These are phyloP conservation scores for Tolypocladium nubicola DNA, from an alignment of 2,329 filamentous ascomycete genomes.

Conservation along the genomic window DNA sequence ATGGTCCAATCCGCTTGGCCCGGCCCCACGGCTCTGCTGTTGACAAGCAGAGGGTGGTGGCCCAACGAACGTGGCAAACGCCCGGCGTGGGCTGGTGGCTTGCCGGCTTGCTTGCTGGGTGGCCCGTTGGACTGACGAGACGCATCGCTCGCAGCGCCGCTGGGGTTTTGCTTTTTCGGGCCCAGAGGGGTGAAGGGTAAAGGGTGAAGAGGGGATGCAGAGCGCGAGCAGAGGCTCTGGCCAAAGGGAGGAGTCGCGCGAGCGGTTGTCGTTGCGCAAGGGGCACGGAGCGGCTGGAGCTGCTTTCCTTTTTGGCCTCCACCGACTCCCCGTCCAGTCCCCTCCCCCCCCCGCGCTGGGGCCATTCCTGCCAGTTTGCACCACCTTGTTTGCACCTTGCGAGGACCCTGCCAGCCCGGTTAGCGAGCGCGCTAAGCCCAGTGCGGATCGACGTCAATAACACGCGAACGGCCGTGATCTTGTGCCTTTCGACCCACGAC, in stretches of 20 bases:
- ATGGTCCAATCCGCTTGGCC: background rate
- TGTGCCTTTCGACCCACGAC: background rate
- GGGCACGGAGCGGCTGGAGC: slow-evolving; percentile 3
- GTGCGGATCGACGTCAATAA: background rate
- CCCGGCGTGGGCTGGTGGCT: background rate
- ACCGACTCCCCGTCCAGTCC: background rate
- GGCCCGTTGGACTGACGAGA: background rate
- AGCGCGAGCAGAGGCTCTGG: background rate
- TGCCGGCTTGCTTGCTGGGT: background rate
- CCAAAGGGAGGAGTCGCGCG: background rate
- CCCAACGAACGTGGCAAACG: background rate
- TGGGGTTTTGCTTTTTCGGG: background rate
- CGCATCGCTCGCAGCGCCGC: background rate
- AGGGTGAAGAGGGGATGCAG: background rate
- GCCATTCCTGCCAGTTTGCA: background rate
- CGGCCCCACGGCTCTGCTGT: background rate
- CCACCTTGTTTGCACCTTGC: too few relatives aligned
- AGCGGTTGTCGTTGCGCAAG: slow-evolving; percentile 3
- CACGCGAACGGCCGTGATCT: background rate
- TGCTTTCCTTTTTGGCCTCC: background rate
- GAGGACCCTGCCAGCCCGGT: too few relatives aligned
- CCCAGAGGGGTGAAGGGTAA: background rate
- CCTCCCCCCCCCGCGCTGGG: background rate
- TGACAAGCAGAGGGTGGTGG: background rate
- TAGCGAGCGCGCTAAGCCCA: background rate